These are phyloP conservation scores for Solanum chiquidenum DNA, from an alignment of 257 asterid genomes.

Conservation along the genomic window DNA sequence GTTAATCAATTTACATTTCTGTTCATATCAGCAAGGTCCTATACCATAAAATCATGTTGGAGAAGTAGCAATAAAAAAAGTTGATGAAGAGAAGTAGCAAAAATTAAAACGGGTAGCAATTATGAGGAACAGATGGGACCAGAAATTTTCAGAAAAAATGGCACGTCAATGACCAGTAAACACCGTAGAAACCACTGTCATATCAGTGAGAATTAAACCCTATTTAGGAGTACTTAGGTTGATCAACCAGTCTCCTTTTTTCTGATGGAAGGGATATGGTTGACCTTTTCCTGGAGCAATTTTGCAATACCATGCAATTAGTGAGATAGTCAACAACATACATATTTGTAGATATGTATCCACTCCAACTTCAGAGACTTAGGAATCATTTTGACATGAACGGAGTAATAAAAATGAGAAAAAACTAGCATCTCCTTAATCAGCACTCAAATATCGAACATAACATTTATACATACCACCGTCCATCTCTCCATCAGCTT, in stretches of 20 bases:
- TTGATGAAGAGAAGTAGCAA: background rate
- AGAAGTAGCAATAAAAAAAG: background rate
- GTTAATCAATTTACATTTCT: background rate
- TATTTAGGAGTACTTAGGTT: background rate
- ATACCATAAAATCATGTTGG: background rate
- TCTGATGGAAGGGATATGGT: background rate
- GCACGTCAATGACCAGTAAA: background rate
- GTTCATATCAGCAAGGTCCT: background rate
- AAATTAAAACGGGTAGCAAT: background rate
- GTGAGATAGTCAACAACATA: background rate
- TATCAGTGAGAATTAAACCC: background rate
- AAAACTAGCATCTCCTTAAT: background rate
- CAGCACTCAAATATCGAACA: background rate
- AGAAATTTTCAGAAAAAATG: background rate
- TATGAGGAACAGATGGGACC: background rate
- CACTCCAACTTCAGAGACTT: background rate
- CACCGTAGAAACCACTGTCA: background rate
- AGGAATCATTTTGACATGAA: background rate
- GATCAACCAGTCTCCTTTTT: background rate
- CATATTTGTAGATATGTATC: background rate
- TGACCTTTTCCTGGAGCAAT: background rate
- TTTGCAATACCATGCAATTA: background rate
- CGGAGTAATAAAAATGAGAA: background rate
- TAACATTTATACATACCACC: slow-evolving; percentile 21
- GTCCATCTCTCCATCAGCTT: slow-evolving; percentile 19